phyloP scores from a whole-genome alignment of 768 basidiomycete genomes.

The Crucibulum laeve region DNA sequence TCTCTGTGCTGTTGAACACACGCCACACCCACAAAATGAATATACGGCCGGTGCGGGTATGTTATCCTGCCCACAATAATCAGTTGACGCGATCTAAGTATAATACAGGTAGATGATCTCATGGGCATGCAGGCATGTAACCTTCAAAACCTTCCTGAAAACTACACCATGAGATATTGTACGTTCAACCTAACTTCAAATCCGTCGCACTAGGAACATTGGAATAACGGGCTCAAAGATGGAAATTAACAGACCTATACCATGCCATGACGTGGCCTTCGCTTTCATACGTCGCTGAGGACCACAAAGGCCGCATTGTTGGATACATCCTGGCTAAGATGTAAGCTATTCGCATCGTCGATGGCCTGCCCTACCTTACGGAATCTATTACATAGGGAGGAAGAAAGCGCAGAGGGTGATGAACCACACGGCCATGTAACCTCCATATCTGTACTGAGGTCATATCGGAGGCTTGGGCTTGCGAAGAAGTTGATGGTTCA shows the following conservation, averaged over 20 bases:
- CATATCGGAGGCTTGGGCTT: slow-evolving; percentile 86
- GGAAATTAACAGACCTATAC: slow-evolving; percentile 67
- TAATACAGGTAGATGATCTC: slow-evolving; percentile 74
- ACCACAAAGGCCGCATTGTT: slow-evolving; percentile 85
- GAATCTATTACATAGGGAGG: slow-evolving; percentile 49
- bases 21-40: slow-evolving; percentile 28
- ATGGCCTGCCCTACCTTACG: neutral
- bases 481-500: slow-evolving; percentile 96
- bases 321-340: slow-evolving; percentile 97
- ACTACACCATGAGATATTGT: slow-evolving; percentile 87
- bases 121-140: slow-evolving; percentile 96
- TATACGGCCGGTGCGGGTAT: slow-evolving; percentile 38
- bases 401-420: slow-evolving; percentile 53
- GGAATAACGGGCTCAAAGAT: slow-evolving; percentile 4
- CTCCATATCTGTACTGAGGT: slow-evolving; percentile 89
- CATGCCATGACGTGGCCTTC: slow-evolving; percentile 95
- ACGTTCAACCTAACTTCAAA: slow-evolving; percentile 15
- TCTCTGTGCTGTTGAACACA: neutral
- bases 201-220: slow-evolving; percentile 3
- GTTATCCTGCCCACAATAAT: slow-evolving; percentile 3
- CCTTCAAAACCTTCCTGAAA: slow-evolving; percentile 91
- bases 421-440: slow-evolving; percentile 92
- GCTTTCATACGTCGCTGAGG: slow-evolving; percentile 91
- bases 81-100: neutral
- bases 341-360: slow-evolving; percentile 37